A percentile compares a stretch with the other conserved stretches of the same genome.
Conservation (phyloP, 257 asterid species). For the Thymus mandschuricus region DNA sequence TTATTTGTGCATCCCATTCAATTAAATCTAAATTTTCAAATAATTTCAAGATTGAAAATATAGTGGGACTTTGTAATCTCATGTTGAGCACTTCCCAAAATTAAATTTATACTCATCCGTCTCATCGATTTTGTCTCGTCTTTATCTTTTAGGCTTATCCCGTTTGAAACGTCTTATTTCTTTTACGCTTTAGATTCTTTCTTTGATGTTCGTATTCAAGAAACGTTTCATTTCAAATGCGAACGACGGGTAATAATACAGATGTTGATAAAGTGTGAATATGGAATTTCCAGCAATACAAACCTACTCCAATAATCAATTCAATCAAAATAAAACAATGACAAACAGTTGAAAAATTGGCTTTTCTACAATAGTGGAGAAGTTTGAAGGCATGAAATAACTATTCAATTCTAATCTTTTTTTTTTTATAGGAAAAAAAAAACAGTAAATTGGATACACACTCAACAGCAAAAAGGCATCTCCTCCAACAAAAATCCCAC, state of each 20-base stretch:
- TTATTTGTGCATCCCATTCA: background rate
- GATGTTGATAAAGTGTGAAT: too few relatives aligned
- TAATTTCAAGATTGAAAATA: background rate
- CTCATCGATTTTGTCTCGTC: too few relatives aligned
- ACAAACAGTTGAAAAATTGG: background rate
- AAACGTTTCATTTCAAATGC: too few relatives aligned
- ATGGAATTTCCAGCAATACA: too few relatives aligned
- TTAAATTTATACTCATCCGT: too few relatives aligned
- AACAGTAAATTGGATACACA: conserved; percentile 5
- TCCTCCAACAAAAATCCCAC: background rate
- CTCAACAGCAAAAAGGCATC: conserved; percentile 11
- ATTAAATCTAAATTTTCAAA: background rate
- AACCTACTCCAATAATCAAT: background rate
- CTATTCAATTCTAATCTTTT: too few relatives aligned
- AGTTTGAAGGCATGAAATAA: background rate
- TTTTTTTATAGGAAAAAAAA: background rate
- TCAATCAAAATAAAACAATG: background rate
- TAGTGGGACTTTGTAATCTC: background rate
- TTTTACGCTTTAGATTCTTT: too few relatives aligned
- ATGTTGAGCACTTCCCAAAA: too few relatives aligned
- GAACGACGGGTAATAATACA: too few relatives aligned
- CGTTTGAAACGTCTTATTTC: too few relatives aligned
- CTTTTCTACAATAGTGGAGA: conserved; percentile 3
- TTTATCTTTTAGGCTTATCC: too few relatives aligned
- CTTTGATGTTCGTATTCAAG: too few relatives aligned